A percentile compares a stretch with the other conserved stretches of the same genome.
Evolutionary conservation across 208 protist species (phyloP).

Genomic region (Trypanosoma conorhini): DNA sequence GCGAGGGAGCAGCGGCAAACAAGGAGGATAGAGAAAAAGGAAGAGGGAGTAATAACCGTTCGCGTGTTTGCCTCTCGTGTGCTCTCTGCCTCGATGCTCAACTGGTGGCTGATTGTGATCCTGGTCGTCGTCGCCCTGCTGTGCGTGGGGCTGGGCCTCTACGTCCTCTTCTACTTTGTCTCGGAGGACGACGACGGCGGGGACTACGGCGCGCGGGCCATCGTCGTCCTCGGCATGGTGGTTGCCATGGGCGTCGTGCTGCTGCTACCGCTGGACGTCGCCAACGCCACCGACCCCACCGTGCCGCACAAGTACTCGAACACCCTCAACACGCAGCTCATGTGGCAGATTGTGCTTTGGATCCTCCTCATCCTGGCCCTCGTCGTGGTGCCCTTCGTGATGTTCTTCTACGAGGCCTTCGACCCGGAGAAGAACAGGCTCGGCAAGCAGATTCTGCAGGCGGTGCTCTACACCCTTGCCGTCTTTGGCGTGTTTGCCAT

Average conservation of each 20-base stretch:
- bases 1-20: too few relatives aligned
- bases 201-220: conserved; percentile 53
- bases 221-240: conserved; percentile 79
- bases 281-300: conserved; percentile 76
- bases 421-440: conserved; percentile 80
- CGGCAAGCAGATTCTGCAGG: conserved; percentile 40
- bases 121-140: conserved; percentile 59
- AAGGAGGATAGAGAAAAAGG: background rate
- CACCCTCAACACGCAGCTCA: conserved; percentile 77
- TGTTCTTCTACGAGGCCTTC: conserved; percentile 95
- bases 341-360: conserved; percentile 92
- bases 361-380: conserved; percentile 62
- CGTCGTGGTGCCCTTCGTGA: conserved; percentile 87
- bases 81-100: conserved; percentile 38
- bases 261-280: conserved; percentile 75
- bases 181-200: conserved; percentile 65
- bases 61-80: background rate
- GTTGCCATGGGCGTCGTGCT: conserved; percentile 46
- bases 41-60: background rate
- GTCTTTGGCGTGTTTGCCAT: conserved; percentile 60
- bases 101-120: conserved; percentile 88
- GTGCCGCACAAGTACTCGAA: conserved; percentile 48
- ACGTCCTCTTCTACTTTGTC: conserved; percentile 73
- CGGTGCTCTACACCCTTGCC: conserved; percentile 37
- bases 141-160: conserved; percentile 53